These are phyloP conservation scores for Larix sibirica DNA, from an alignment of 83 land plant genomes.

Conservation along the genomic window DNA sequence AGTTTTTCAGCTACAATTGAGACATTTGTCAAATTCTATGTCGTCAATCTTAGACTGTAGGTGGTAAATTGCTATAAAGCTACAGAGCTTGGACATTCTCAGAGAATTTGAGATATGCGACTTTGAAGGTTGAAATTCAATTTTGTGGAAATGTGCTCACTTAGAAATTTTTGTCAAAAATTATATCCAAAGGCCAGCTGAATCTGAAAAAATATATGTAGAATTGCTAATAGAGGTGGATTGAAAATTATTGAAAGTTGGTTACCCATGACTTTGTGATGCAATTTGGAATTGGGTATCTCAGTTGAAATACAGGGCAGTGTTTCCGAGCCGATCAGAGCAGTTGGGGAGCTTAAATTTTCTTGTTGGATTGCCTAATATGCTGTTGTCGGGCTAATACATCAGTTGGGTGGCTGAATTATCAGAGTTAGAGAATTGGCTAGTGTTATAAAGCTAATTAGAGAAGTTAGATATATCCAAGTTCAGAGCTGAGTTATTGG, in stretches of 20 bases:
- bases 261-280: not conserved
- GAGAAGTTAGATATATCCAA: not conserved
- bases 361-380: not conserved
- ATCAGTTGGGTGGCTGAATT: not conserved
- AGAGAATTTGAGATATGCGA: too few species aligned
- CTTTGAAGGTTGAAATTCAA: too few species aligned
- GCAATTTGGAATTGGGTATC: not conserved
- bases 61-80: too few species aligned
- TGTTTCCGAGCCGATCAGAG: not conserved
- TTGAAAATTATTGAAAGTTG: not conserved
- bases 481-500: not conserved
- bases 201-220: not conserved
- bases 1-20: too few species aligned
- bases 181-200: too few species aligned
- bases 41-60: too few species aligned
- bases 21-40: too few species aligned
- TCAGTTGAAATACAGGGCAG: too few species aligned
- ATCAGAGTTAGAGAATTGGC: not conserved
- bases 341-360: not conserved
- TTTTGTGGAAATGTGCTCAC: too few species aligned
- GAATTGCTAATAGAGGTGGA: not conserved
- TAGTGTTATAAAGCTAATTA: not conserved
- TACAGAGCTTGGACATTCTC: too few species aligned
- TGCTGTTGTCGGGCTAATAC: not conserved
- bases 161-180: too few species aligned